Evolutionary conservation across 139 green algal genomes (phyloP).

Genomic region (Raphidocelis subcapitata): DNA sequence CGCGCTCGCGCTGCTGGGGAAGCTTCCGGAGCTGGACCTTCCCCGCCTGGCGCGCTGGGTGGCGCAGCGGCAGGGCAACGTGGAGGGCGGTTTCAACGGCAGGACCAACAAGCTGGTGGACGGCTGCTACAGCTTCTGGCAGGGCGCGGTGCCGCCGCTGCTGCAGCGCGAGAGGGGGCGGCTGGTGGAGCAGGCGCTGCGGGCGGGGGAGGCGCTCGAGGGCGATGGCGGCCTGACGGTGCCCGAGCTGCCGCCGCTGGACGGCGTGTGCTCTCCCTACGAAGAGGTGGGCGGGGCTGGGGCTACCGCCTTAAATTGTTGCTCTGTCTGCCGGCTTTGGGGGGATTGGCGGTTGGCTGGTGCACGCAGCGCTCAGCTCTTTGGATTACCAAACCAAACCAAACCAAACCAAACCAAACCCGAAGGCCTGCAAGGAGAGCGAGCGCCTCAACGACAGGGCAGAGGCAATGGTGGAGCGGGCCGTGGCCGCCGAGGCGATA

Average conservation of each 20-base stretch:
- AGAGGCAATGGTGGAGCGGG: too few species aligned
- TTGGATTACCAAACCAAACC: too few species aligned
- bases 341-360: too few species aligned
- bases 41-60: conserved; percentile 72
- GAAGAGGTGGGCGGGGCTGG: conserved; percentile 16
- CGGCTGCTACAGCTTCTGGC: conserved; percentile 96
- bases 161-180: conserved; percentile 42
- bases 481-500: conserved; percentile 4
- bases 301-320: too few species aligned
- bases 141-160: conserved; percentile 83
- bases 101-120: conserved; percentile 99
- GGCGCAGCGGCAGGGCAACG: conserved; percentile 61
- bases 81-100: conserved; percentile 95
- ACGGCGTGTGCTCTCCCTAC: conserved; percentile 4
- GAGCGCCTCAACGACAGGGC: too few species aligned
- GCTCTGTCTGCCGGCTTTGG: too few species aligned
- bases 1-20: conserved; percentile 64
- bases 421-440: too few species aligned
- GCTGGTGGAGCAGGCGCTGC: conserved; percentile 14
- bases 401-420: too few species aligned
- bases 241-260: conserved; percentile 5
- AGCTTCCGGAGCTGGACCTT: conserved; percentile 61
- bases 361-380: too few species aligned
- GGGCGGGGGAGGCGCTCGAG: background rate
- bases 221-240: conserved; percentile 7